These are phyloP conservation scores for Cryptosporidium sp. DNA, from an alignment of 169 alveolate species.

Conservation along the genomic window DNA sequence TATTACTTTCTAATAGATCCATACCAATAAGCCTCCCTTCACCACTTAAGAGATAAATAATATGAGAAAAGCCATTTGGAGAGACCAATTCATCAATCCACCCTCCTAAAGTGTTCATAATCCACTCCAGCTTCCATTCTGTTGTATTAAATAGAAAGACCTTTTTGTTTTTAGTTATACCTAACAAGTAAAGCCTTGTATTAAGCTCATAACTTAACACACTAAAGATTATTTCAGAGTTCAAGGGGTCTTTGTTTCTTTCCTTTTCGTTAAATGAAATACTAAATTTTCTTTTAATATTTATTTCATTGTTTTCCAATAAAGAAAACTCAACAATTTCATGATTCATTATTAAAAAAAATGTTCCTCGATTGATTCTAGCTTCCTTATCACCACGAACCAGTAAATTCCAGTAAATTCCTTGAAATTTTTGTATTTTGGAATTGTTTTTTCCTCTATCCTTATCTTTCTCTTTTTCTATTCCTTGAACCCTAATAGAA, in stretches of 20 bases:
- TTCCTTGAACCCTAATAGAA: neutral
- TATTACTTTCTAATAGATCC: conserved; percentile 4
- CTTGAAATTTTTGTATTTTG: neutral
- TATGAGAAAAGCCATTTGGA: conserved; percentile 58
- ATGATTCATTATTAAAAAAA: neutral
- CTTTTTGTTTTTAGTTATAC: conserved; percentile 28
- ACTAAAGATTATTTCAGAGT: neutral
- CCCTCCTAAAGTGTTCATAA: conserved; percentile 36
- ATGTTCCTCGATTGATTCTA: neutral
- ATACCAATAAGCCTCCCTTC: conserved; percentile 43
- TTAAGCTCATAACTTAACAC: neutral
- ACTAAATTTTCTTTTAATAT: neutral
- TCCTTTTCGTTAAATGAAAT: neutral
- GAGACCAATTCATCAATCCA: conserved; percentile 47
- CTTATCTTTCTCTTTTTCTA: neutral
- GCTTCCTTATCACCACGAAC: no score
- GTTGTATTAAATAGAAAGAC: conserved; percentile 4
- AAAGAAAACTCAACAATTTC: neutral
- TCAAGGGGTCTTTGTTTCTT: neutral
- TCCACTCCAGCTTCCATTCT: conserved; percentile 29
- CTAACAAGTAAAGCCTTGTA: neutral
- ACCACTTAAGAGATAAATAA: conserved; percentile 39
- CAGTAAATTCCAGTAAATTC: neutral
- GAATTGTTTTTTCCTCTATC: neutral
- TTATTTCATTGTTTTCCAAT: neutral